Evolutionary conservation across 495 filamentous ascomycete genomes (phyloP).

Genomic region (Trichoderma erinaceum): DNA sequence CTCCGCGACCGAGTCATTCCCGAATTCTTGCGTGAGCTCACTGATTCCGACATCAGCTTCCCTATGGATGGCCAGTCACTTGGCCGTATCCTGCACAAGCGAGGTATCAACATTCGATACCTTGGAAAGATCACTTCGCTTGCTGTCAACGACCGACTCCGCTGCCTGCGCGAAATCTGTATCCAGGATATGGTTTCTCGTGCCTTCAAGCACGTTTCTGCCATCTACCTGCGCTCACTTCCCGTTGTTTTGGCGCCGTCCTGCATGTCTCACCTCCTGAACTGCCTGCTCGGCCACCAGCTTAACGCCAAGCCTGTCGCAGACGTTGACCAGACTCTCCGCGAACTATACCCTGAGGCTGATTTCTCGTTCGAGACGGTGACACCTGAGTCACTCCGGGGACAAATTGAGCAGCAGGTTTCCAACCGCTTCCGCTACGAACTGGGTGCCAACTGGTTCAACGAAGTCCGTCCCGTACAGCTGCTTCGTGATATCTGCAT

Average conservation of each 20-base stretch:
- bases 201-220: constrained; percentile 87
- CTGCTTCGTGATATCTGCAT: constrained; percentile 82
- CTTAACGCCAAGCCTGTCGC: constrained; percentile 71
- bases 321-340: constrained; percentile 68
- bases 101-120: constrained; percentile 95
- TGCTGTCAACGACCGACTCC: constrained; percentile 62
- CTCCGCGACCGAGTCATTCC: constrained; percentile 71
- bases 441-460: constrained; percentile 61
- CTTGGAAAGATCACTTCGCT: constrained; percentile 74
- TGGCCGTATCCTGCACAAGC: constrained; percentile 85
- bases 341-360: constrained; percentile 69
- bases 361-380: constrained; percentile 75
- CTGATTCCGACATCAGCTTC: constrained; percentile 89
- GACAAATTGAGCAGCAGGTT: constrained; percentile 67
- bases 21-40: constrained; percentile 66
- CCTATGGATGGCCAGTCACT: constrained; percentile 96
- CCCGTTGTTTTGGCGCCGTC: constrained; percentile 68
- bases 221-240: constrained; percentile 72
- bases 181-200: constrained; percentile 90
- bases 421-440: constrained; percentile 66
- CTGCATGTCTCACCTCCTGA: constrained; percentile 82
- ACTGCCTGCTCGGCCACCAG: constrained; percentile 79
- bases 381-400: constrained; percentile 62
- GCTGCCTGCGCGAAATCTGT: constrained; percentile 67
- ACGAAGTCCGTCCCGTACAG: constrained; percentile 64